Percentiles rank a stretch among this genome's conserved stretches.
phyloP scores from a whole-genome alignment of 495 filamentous ascomycete genomes.

The Collariella sp. region DNA sequence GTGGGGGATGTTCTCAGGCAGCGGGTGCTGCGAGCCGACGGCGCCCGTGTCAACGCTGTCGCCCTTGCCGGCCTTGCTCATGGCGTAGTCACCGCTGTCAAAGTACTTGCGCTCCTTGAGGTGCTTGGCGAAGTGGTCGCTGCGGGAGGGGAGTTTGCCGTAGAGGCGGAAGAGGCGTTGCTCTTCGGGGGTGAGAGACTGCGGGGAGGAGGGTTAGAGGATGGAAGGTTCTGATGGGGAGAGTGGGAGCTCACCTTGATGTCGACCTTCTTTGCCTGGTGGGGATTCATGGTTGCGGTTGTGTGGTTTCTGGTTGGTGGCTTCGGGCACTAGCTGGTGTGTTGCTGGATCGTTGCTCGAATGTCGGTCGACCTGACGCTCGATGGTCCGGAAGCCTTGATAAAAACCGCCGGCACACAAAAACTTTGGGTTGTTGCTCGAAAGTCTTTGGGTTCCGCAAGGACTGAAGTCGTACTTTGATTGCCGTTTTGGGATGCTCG shows the following conservation, averaged over 20 bases:
- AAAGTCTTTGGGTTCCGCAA: not conserved
- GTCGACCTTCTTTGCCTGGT: slow-evolving; percentile 95
- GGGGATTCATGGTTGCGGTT: slow-evolving; percentile 72
- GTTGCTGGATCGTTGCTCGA: not conserved
- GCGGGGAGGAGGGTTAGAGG: not conserved
- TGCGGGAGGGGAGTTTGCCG: slow-evolving; percentile 91
- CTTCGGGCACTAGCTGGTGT: not conserved
- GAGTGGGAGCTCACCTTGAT: slow-evolving; percentile 72
- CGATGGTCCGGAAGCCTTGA: not conserved
- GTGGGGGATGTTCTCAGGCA: slow-evolving; percentile 95
- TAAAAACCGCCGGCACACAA: not conserved
- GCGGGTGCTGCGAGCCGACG: slow-evolving; percentile 88
- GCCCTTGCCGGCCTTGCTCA: slow-evolving; percentile 96
- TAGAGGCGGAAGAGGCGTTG: slow-evolving; percentile 93
- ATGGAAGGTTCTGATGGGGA: no score
- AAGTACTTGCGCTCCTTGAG: slow-evolving; percentile 99
- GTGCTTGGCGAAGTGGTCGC: slow-evolving; percentile 95
- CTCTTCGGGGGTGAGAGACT: slow-evolving; percentile 87
- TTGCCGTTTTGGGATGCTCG: no score
- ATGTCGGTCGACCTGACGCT: not conserved
- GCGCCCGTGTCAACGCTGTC: slow-evolving; percentile 87
- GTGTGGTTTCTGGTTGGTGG: no score
- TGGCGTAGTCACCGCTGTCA: slow-evolving; percentile 94
- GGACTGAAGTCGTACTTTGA: no score
- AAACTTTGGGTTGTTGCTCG: not conserved